A percentile compares a stretch with the other conserved stretches of the same genome.
Evolutionary conservation across 202 grass and related monocot species (phyloP).

Genomic region (Schoenoplectus tabernaemontani): DNA sequence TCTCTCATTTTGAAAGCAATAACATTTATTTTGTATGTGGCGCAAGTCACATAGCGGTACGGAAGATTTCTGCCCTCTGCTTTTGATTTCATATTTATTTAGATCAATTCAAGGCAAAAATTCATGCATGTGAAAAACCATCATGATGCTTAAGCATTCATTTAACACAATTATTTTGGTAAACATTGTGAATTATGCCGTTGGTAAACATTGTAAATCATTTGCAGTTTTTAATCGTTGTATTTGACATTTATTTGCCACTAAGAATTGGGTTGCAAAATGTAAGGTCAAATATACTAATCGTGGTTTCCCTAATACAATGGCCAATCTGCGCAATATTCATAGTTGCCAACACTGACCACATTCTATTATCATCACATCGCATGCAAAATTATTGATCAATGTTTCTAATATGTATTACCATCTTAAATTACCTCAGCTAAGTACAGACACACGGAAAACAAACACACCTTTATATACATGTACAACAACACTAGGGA

Average conservation of each 20-base stretch:
- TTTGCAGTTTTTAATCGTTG: not conserved
- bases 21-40: no score
- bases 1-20: no score
- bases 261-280: not conserved
- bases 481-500: slow-evolving; percentile 2
- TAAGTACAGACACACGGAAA: slow-evolving; percentile 6
- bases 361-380: slow-evolving; percentile 7
- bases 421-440: slow-evolving; percentile 4
- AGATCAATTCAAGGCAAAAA: no score
- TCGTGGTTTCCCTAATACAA: not conserved
- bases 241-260: not conserved
- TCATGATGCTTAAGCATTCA: no score
- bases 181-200: no score
- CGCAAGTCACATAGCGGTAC: no score
- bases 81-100: no score
- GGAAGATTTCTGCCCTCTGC: no score
- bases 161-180: no score
- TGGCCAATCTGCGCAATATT: not conserved
- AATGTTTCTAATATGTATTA: slow-evolving; percentile 10
- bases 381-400: not conserved
- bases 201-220: not conserved
- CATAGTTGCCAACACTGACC: not conserved
- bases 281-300: not conserved
- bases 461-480: slow-evolving; percentile 3
- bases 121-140: no score